These are phyloP conservation scores for Trichomonas gallinae DNA, from an alignment of 208 protist species.

Conservation along the genomic window DNA sequence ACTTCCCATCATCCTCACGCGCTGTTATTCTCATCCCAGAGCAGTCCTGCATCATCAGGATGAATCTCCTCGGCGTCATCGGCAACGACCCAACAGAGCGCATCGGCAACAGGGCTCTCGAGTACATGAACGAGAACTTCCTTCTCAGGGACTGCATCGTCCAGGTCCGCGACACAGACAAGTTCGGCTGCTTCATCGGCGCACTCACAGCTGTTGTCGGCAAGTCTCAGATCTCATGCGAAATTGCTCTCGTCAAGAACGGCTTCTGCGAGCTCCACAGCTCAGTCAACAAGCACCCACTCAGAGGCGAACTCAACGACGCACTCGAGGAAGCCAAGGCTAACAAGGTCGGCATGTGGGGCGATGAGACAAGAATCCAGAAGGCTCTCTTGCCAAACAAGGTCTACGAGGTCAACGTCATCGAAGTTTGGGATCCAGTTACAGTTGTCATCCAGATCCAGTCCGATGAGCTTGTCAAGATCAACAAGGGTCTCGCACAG, in stretches of 20 bases:
- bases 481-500: not conserved
- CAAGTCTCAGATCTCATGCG: not conserved
- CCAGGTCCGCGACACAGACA: not conserved
- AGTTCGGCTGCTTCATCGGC: not conserved
- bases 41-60: not conserved
- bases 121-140: not conserved
- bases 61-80: not conserved
- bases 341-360: not conserved
- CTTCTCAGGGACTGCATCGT: not conserved
- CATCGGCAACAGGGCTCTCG: not conserved
- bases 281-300: no score
- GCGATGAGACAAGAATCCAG: no score
- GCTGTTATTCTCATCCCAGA: not conserved
- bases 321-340: not conserved
- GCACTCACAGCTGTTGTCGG: not conserved
- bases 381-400: not conserved
- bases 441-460: not conserved
- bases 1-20: not conserved
- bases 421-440: not conserved
- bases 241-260: not conserved
- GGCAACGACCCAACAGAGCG: not conserved
- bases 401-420: not conserved
- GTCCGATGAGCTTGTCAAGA: not conserved
- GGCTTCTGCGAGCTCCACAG: not conserved
- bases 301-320: not conserved